Conservation (phyloP, 352 stramenopile genomes). For the Thalassiosira sp. region DNA sequence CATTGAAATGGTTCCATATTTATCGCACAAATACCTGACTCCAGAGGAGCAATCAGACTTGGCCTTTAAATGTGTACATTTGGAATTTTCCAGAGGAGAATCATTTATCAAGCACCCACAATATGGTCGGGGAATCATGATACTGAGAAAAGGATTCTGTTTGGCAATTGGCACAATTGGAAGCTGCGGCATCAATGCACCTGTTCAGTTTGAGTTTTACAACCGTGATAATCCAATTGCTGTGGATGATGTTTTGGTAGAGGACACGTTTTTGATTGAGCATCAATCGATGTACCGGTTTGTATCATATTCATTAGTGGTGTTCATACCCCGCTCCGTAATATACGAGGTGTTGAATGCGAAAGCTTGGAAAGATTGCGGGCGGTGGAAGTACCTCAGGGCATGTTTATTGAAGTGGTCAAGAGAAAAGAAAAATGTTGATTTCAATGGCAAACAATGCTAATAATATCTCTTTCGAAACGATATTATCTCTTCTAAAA, state of each 20-base stretch:
- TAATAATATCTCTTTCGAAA: background rate
- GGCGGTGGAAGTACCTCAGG: background rate
- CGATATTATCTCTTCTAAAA: no score
- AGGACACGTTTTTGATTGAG: background rate
- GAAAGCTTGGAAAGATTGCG: background rate
- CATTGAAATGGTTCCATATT: background rate
- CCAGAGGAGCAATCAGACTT: background rate
- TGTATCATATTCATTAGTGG: background rate
- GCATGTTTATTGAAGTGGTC: constrained; percentile 9
- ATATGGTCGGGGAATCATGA: background rate
- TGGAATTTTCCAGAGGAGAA: background rate
- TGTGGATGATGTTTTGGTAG: background rate
- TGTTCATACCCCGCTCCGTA: background rate
- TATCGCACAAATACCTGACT: background rate
- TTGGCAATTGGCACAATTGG: background rate
- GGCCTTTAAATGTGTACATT: background rate
- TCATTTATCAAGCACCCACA: background rate
- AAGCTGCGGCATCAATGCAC: background rate
- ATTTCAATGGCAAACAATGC: background rate
- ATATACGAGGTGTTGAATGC: background rate
- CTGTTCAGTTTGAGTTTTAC: background rate
- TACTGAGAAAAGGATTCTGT: background rate
- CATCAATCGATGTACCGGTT: background rate
- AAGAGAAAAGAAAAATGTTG: constrained; percentile 5
- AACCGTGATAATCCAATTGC: background rate